Base-by-base conservation (phyloP, 2,329 filamentous ascomycete genomes). In the Orbilia brochopaga region DNA sequence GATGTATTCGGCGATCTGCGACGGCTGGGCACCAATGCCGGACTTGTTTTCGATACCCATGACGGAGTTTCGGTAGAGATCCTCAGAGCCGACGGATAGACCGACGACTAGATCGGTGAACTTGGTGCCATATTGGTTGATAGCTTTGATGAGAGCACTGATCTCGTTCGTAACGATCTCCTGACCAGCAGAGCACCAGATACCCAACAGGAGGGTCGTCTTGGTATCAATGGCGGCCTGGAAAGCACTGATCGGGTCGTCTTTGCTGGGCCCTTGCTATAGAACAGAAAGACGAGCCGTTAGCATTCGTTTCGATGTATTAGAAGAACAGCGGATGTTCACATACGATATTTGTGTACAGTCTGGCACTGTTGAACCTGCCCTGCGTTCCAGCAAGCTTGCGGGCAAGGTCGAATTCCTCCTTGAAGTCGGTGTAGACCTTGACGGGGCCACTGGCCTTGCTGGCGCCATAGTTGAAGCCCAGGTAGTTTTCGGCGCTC, bases 31-130 rank as follows among this genome's bases (percentile, higher is more conserved):
- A 74, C 91, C 91, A 40, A 84, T 79, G 64, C 87, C 85, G 40
- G 86, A 85, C 0, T 85, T 80, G 77, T 86, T 86, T 57, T 82
- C 80, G 72, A 88, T 84, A 63, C 90, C 90, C 8, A 84, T 88
- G n/a, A 85, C 84, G 0, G 90, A 90, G 80, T 84, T 85, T 77
- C 90, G 88, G 84, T 94, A 94, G 48, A 94, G 84, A 79, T 96
- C 92, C 83, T 96, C 92, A 75, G 85, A 90, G 73, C 92, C 92
- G 59, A 96, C 86, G 0, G 90, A 92, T 80, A 96, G 93, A 79
- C 90, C 92, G 64, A 87, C 88, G 48, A 96, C 86, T 17, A 89
- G 82, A 63, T 83, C 81, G 42, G 84, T 84, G 76, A 95, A 87
- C 53, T 83, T 81, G 8, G 81, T 80, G 65, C 90, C 90, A 78